phyloP scores from a whole-genome alignment of 805 yeast species.

The Pichia phayaonensis region DNA sequence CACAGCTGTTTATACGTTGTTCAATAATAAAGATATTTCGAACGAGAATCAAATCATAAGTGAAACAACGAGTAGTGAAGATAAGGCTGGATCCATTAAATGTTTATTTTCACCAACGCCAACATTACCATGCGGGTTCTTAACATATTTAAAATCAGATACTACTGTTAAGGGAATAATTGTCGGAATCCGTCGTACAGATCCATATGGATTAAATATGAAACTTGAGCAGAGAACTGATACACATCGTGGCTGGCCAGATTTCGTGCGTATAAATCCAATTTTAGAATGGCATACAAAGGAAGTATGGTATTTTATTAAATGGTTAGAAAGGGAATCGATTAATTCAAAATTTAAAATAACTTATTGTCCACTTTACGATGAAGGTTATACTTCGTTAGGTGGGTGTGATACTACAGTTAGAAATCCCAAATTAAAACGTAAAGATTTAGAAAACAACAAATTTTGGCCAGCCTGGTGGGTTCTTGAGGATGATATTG shows the following conservation, averaged over 20 bases:
- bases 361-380: constrained; percentile 68
- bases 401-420: constrained; percentile 72
- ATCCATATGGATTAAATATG: constrained; percentile 68
- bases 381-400: constrained; percentile 78
- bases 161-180: constrained; percentile 62
- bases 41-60: not conserved
- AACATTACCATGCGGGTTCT: constrained; percentile 51
- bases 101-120: constrained; percentile 23
- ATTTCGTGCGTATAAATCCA: constrained; percentile 78
- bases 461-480: constrained; percentile 45
- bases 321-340: constrained; percentile 37
- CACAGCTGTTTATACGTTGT: constrained; percentile 16
- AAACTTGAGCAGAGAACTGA: constrained; percentile 68
- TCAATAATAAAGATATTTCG: not conserved
- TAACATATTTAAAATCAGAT: constrained; percentile 44
- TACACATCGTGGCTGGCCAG: constrained; percentile 83
- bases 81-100: not conserved
- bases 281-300: constrained; percentile 79
- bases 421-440: constrained; percentile 55
- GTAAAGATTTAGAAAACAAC: not conserved
- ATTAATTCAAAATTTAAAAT: constrained; percentile 30
- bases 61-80: not conserved
- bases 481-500: constrained; percentile 54
- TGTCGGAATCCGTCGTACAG: constrained; percentile 83
- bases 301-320: constrained; percentile 72